Conservation (phyloP, 257 asterid species). For the Apocynum venetum region DNA sequence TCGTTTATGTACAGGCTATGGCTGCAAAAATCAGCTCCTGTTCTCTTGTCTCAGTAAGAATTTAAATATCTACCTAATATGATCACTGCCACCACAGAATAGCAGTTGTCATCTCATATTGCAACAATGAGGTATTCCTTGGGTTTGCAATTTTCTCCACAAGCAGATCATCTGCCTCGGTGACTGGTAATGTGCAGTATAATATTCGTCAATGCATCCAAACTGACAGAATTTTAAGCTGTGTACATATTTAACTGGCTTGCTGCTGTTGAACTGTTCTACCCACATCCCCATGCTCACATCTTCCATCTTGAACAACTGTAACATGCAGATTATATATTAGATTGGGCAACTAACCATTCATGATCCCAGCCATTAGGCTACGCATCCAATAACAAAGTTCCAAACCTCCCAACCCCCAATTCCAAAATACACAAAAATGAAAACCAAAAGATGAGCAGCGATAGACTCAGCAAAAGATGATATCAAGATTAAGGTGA, state of each 20-base stretch:
- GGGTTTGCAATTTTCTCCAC: constrained; percentile 64
- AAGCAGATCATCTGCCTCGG: constrained; percentile 95
- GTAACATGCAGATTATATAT: constrained; percentile 16
- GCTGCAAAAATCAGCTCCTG: constrained; percentile 2
- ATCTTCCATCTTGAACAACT: constrained; percentile 97
- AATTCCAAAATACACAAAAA: neutral
- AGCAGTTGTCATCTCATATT: constrained; percentile 63
- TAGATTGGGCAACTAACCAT: neutral
- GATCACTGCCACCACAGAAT: neutral
- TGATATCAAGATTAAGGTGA: neutral
- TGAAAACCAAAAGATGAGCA: neutral
- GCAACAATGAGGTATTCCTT: constrained; percentile 71
- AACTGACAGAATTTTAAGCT: constrained; percentile 91
- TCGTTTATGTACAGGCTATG: constrained; percentile 17
- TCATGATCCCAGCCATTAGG: neutral
- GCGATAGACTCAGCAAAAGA: neutral
- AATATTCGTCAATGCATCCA: constrained; percentile 79
- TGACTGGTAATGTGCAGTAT: constrained; percentile 89
- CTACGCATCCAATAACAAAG: neutral
- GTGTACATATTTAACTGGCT: constrained; percentile 62
- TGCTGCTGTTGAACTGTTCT: constrained; percentile 62
- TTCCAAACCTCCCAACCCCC: neutral
- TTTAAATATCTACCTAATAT: neutral
- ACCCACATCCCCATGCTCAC: constrained; percentile 99
- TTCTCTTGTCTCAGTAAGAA: constrained; percentile 1